Percentiles rank a stretch among this genome's conserved stretches.
Evolutionary conservation across 192 early-diverging fungal species (phyloP).

Genomic region (Globomyces pollinis-pini): DNA sequence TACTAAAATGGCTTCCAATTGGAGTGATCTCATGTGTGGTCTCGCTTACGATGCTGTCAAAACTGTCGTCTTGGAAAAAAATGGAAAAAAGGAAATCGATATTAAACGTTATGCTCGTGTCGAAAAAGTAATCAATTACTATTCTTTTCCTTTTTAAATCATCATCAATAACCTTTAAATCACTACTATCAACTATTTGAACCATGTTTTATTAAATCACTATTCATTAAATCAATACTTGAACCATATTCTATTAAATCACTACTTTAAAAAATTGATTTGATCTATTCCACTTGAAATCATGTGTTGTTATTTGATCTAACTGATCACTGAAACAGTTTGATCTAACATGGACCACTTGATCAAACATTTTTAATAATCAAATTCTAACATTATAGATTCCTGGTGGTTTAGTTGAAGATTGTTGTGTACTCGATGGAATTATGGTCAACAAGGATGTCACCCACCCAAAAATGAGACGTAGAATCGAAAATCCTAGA

Average conservation of each 20-base stretch:
- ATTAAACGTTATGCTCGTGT: conserved; percentile 97
- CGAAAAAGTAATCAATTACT: conserved; percentile 77
- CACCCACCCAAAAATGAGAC: conserved; percentile 93
- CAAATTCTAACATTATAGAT: conserved; percentile 45
- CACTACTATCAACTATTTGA: too few species aligned
- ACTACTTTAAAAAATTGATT: too few species aligned
- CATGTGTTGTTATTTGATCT: too few species aligned
- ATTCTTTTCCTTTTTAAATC: background rate
- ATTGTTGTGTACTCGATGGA: conserved; percentile 90
- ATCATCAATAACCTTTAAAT: background rate
- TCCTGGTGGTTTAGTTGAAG: conserved; percentile 96
- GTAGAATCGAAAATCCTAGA: conserved; percentile 92
- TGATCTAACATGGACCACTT: background rate
- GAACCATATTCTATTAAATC: too few species aligned
- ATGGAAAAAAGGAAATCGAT: conserved; percentile 86
- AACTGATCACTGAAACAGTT: too few species aligned
- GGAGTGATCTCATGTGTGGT: conserved; percentile 96
- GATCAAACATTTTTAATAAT: background rate
- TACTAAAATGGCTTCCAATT: conserved; percentile 92
- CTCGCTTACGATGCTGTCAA: conserved; percentile 95
- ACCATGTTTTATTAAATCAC: too few species aligned
- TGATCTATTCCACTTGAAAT: too few species aligned
- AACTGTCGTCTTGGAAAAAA: conserved; percentile 61
- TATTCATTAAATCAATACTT: too few species aligned
- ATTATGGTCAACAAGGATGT: conserved; percentile 99